Evolutionary conservation across 2,329 filamentous ascomycete genomes (phyloP).

Genomic region (Fusarium tjaetaba): DNA sequence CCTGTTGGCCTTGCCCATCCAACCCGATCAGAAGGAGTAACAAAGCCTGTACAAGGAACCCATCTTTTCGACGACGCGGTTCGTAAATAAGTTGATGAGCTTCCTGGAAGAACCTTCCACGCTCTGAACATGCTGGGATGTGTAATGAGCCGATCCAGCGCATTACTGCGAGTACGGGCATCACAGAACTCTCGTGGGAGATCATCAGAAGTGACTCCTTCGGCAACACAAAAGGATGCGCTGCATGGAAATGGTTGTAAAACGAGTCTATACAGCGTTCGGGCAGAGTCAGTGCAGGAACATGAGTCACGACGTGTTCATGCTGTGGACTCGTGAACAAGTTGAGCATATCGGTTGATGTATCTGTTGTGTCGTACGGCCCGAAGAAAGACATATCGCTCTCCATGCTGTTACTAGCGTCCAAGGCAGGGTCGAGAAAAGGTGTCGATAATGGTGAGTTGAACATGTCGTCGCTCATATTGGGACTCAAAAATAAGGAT

Average conservation of each 20-base stretch:
- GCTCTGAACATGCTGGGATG: constrained; percentile 57
- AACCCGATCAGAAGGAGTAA: constrained; percentile 80
- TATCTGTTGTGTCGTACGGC: constrained; percentile 32
- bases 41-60: constrained; percentile 79
- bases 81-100: constrained; percentile 62
- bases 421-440: constrained; percentile 11
- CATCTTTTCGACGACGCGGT: constrained; percentile 59
- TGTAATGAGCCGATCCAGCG: constrained; percentile 67
- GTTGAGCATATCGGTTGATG: constrained; percentile 36
- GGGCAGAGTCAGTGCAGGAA: constrained; percentile 50
- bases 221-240: constrained; percentile 68
- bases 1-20: constrained; percentile 78
- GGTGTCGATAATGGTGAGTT: constrained; percentile 35
- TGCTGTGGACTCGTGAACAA: constrained; percentile 30
- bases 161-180: constrained; percentile 63
- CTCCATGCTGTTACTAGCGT: constrained; percentile 6
- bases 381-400: constrained; percentile 23
- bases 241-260: constrained; percentile 66
- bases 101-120: constrained; percentile 66
- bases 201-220: constrained; percentile 60
- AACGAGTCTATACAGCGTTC: constrained; percentile 68
- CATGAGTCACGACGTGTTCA: constrained; percentile 25
- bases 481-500: constrained; percentile 18
- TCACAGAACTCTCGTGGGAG: constrained; percentile 58
- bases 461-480: constrained; percentile 21